A percentile compares a stretch with the other conserved stretches of the same genome.
phyloP scores from a whole-genome alignment of 1,284 basidiomycete genomes.

The Puccinia coronata region DNA sequence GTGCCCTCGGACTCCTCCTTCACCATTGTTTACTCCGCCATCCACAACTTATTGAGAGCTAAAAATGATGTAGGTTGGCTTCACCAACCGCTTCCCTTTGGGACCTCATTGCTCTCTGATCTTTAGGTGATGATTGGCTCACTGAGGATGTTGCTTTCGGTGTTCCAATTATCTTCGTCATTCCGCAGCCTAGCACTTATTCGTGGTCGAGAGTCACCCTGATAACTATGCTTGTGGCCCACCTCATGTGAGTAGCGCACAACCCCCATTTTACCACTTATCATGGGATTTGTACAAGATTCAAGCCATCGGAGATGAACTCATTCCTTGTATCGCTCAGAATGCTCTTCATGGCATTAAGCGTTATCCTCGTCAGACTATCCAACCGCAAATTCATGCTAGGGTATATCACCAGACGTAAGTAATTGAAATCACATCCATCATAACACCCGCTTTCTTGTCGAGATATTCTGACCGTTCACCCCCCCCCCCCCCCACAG shows the following conservation, averaged over 20 bases:
- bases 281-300: neutral
- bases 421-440: neutral
- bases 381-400: conserved; percentile 39
- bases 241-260: conserved; percentile 32
- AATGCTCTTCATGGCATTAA: conserved; percentile 43
- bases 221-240: conserved; percentile 42
- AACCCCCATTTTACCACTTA: neutral
- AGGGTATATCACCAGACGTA: conserved; percentile 45
- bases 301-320: neutral
- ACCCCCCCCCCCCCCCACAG: neutral
- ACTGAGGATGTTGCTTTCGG: neutral
- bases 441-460: neutral
- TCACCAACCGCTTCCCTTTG: neutral
- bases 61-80: conserved; percentile 33
- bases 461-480: neutral
- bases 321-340: neutral
- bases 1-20: conserved; percentile 38
- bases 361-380: conserved; percentile 27
- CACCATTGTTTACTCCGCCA: conserved; percentile 36
- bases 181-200: conserved; percentile 22
- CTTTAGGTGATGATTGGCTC: no score
- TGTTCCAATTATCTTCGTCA: neutral
- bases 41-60: conserved; percentile 38
- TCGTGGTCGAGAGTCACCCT: conserved; percentile 38
- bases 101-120: neutral